Conservation (phyloP, 73 alveolate species). For the Uronychia setigera region DNA sequence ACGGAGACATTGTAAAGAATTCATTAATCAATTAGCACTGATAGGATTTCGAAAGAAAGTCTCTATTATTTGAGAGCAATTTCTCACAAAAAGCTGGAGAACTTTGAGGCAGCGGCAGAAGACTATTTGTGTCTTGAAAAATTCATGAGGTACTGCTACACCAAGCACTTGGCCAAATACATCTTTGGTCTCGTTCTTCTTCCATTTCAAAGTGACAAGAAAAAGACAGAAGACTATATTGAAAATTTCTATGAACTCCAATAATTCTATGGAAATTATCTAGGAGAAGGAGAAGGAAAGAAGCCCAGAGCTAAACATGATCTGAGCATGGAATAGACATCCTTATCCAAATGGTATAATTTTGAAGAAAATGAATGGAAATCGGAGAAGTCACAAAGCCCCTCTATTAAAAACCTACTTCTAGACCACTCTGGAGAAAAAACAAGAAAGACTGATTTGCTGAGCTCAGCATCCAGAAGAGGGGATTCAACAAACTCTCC, state of each 20-base stretch:
- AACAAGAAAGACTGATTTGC: background rate
- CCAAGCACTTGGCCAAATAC: background rate
- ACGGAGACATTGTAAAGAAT: background rate
- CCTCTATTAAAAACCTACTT: no score
- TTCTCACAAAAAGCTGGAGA: background rate
- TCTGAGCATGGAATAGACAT: background rate
- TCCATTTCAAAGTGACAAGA: background rate
- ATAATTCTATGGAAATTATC: background rate
- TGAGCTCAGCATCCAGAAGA: background rate
- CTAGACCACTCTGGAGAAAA: no score
- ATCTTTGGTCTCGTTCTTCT: background rate
- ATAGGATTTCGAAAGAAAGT: background rate
- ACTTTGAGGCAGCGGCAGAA: background rate
- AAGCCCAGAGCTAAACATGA: no score
- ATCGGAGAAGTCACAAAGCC: background rate
- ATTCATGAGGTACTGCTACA: background rate
- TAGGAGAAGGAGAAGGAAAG: background rate
- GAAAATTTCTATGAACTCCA: background rate
- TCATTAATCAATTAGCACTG: background rate
- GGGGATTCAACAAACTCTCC: background rate
- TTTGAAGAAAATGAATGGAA: background rate
- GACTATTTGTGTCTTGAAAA: background rate
- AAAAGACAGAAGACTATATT: background rate
- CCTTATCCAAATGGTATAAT: background rate
- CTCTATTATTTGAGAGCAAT: background rate